These are phyloP conservation scores for Centella asiatica DNA, from an alignment of 129 eudicot species.

Conservation along the genomic window DNA sequence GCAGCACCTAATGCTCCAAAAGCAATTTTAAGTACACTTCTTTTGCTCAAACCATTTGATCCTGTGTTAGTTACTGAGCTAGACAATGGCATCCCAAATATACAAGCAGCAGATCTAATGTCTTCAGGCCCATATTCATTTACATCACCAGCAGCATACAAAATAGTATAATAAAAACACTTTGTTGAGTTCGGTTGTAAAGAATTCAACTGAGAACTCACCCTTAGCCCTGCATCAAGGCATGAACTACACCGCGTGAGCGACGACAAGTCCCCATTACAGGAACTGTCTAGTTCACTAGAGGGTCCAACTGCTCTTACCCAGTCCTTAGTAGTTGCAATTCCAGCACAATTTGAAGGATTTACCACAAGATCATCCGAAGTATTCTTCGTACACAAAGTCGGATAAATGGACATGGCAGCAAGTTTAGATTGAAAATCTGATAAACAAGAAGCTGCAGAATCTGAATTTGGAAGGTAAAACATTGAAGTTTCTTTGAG, in stretches of 20 bases:
- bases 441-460: conserved; percentile 42
- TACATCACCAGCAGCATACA: conserved; percentile 66
- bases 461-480: conserved; percentile 31
- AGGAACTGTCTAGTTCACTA: conserved; percentile 28
- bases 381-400: conserved; percentile 32
- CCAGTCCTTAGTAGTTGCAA: conserved; percentile 40
- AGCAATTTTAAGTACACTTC: conserved; percentile 15
- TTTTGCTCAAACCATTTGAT: conserved; percentile 15
- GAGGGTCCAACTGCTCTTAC: conserved; percentile 15
- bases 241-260: conserved; percentile 45
- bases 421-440: conserved; percentile 34
- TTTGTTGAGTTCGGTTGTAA: conserved; percentile 39
- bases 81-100: conserved; percentile 40
- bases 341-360: conserved; percentile 45
- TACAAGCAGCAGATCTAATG: conserved; percentile 38
- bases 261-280: conserved; percentile 37
- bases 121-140: conserved; percentile 55
- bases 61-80: neutral
- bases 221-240: conserved; percentile 41
- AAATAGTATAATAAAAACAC: conserved; percentile 48
- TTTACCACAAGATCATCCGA: conserved; percentile 28
- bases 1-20: conserved; percentile 43
- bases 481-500: conserved; percentile 51
- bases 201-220: conserved; percentile 40
- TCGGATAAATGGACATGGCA: conserved; percentile 13